Evolutionary conservation across 148 eudicot genomes (phyloP).

Genomic region (Rhododendron molle): DNA sequence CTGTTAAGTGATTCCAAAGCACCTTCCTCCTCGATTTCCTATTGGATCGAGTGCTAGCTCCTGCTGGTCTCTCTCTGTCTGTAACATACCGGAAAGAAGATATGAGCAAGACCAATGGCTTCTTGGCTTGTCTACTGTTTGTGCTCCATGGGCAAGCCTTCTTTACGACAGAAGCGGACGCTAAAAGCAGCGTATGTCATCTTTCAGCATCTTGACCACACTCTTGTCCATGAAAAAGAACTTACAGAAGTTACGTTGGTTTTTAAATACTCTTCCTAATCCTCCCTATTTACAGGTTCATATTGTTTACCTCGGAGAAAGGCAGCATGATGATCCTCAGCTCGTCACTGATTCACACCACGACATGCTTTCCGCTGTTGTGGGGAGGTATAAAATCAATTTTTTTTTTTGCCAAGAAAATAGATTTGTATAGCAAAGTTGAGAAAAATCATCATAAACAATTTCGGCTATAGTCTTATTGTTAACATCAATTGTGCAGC

Average conservation of each 20-base stretch:
- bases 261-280: background rate
- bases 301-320: slow-evolving; percentile 21
- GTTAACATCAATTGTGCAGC: slow-evolving; percentile 10
- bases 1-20: background rate
- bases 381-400: slow-evolving; percentile 17
- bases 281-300: slow-evolving; percentile 12
- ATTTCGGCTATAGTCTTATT: background rate
- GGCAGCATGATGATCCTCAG: slow-evolving; percentile 17
- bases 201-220: background rate
- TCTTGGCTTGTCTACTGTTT: background rate
- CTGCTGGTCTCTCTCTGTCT: background rate
- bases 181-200: background rate
- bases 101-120: background rate
- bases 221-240: background rate
- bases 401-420: background rate
- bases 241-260: background rate
- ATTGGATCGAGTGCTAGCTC: background rate
- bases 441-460: background rate
- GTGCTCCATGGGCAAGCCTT: background rate
- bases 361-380: slow-evolving; percentile 17
- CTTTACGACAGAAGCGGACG: background rate
- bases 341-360: slow-evolving; percentile 20
- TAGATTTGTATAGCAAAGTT: background rate
- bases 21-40: background rate
- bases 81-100: background rate